Evolutionary conservation across 768 basidiomycete species (phyloP), one percentile per base, ranked within the genome.

Genomic region (Suillus bovinus): DNA sequence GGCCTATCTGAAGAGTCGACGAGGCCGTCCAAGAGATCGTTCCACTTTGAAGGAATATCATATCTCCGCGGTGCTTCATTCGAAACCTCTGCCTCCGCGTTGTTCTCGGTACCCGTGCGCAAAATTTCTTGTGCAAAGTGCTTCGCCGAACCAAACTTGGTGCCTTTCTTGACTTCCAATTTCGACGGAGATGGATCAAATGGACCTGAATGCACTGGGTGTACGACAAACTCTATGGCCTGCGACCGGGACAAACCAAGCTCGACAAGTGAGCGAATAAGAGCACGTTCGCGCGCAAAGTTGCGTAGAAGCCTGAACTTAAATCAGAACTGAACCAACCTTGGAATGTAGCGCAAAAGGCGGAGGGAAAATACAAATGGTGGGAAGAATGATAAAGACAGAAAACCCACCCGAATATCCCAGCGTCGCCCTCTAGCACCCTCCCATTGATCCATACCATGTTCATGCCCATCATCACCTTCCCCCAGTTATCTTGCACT

Each of bases 1-100:
- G 71, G 69, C 20, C 92, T 79, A 74, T 99, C 96, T 62, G 91
- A 94, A 1, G 94, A 90, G 74, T 99, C 97, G 61, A 96, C 89
- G n/a, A 97, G 66, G 1, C 89, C 92, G 59, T 91, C 89, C 4
- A 74, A 64, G 33, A 66, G 71, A 41, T 72, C 74, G 5, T 68
- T 53, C 52, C 60, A 31, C 55, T 71, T 74, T 6, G 66, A 66
- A n/a, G 71, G 29, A 61, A 98, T 92, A 69, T 94, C 94, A 83
- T 94, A 95, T 65, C 89, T 92, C 17, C 92, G 97, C 80, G 94
- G 63, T 50, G 59, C 67, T 29, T 62, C 64, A 75, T 84, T 87
- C 16, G 13, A 27, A 6, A 17, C 10, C 6, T 7, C 55, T 39
- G 17, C 55, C 78, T 96, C 92, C 68, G 91, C 94, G 78, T 92